Base-by-base conservation (phyloP, 2,329 filamentous ascomycete genomes). In the Verticillium nubilum region DNA sequence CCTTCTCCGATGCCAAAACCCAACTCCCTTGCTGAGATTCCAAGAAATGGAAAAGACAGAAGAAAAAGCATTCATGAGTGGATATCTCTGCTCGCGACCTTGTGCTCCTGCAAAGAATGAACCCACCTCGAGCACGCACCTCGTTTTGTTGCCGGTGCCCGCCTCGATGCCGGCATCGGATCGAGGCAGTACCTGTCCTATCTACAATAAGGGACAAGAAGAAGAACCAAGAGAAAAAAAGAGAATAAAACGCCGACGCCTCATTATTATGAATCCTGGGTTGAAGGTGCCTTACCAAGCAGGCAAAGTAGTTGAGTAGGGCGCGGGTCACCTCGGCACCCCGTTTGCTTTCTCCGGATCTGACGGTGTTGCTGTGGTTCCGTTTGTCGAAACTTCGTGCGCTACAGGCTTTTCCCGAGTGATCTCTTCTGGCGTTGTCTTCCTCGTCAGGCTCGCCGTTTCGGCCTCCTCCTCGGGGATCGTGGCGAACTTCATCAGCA, bases 401-500 rank as follows among this genome's bases (percentile, higher is more conserved):
- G 19, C 52, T 7, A 19, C 12, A 3, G 35, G 28, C 13, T 50
- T 31, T 31, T n/a, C 52, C 17, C 35, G 12, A 15, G 17, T 15
- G 26, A 7, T 15, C 3, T 59, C 52, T 53, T 64, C 63, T n/a
- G 63, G 69, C 27, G 71, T 73, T 19, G 69, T 71, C 60, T 69
- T 73, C 27, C 65, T 68, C 0, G 70, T 70, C 37, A 73, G 42
- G 33, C 73, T 72, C 4, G 72, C 60, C 33, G 71, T 76, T 65
- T 81, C 78, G 23, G 81, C 79, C 70, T 92, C 90, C 70, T 92
- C 90, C 69, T 94, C 91, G 0, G 83, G 85, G 29, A 95, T 96
- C 0, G 92, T 92, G 4, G 89, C 85, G 70, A 92, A 94, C 69
- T 92, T 92, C 69, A 89, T 91, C 13, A 96, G 78, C 0, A 96